Conservation (phyloP, 2,329 filamentous ascomycete genomes). For the Xylaria sp. region DNA sequence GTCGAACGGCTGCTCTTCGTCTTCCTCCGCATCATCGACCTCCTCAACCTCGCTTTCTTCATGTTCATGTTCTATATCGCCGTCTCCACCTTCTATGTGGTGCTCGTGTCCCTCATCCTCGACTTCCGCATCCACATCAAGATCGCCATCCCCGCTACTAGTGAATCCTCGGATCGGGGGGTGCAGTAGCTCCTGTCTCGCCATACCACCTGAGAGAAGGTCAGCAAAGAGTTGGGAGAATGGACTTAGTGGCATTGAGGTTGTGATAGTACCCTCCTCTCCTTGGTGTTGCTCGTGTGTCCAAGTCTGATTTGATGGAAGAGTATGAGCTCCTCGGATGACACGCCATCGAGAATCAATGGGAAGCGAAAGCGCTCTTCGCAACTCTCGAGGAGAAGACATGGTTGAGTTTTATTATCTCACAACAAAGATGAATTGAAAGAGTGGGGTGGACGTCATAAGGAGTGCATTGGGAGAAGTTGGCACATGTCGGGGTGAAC, state of each 20-base stretch:
- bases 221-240: constrained; percentile 35
- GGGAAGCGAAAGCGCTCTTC: neutral
- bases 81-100: constrained; percentile 48
- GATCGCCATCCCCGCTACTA: constrained; percentile 39
- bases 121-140: constrained; percentile 48
- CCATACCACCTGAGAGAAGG: constrained; percentile 16
- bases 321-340: constrained; percentile 6
- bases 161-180: constrained; percentile 23
- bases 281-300: neutral
- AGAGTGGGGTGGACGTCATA: neutral
- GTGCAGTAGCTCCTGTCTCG: constrained; percentile 2
- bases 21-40: constrained; percentile 53
- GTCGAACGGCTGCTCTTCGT: constrained; percentile 60
- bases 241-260: constrained; percentile 13
- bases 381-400: neutral
- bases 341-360: constrained; percentile 27
- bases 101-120: constrained; percentile 43
- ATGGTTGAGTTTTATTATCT: constrained; percentile 1
- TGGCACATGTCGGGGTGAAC: constrained; percentile 21
- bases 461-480: neutral
- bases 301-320: constrained; percentile 18
- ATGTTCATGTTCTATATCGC: constrained; percentile 45
- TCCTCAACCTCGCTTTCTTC: constrained; percentile 51
- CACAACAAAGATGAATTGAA: neutral
- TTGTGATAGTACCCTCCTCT: constrained; percentile 18